Conservation (phyloP, 257 asterid genomes). For the Nicotiana paniculata region DNA sequence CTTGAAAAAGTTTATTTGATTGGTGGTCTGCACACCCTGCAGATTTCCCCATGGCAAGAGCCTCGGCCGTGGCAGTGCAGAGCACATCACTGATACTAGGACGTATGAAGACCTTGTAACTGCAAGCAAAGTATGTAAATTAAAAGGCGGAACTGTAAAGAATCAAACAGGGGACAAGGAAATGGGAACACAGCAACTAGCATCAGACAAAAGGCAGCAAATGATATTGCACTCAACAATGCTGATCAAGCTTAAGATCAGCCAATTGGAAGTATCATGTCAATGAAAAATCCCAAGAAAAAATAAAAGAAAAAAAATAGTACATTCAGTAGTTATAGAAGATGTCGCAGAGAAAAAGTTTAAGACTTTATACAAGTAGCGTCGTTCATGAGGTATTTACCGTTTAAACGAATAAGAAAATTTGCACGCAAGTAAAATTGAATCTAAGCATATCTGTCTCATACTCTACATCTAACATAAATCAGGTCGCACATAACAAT, state of each 20-base stretch:
- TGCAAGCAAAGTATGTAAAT: conserved; percentile 17
- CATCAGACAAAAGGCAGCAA: neutral
- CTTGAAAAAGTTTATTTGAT: conserved; percentile 76
- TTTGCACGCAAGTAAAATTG: neutral
- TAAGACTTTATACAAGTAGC: neutral
- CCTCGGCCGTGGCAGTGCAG: conserved; percentile 92
- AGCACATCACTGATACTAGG: conserved; percentile 49
- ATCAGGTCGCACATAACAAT: conserved; percentile 29
- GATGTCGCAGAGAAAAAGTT: neutral
- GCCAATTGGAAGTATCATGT: neutral
- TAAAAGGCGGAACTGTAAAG: neutral
- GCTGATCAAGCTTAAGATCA: neutral
- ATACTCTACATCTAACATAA: neutral
- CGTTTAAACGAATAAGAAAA: neutral
- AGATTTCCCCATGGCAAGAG: conserved; percentile 88
- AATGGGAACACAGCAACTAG: neutral
- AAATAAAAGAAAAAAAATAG: neutral
- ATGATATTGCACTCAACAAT: neutral
- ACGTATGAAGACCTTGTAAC: too few relatives aligned
- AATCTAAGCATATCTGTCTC: neutral
- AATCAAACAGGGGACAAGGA: neutral
- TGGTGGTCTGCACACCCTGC: conserved; percentile 52
- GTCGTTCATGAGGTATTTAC: neutral
- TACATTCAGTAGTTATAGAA: neutral
- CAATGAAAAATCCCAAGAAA: neutral